These are phyloP conservation scores for Coemansia sp. DNA, from an alignment of 192 early-diverging fungal genomes.

Conservation along the genomic window DNA sequence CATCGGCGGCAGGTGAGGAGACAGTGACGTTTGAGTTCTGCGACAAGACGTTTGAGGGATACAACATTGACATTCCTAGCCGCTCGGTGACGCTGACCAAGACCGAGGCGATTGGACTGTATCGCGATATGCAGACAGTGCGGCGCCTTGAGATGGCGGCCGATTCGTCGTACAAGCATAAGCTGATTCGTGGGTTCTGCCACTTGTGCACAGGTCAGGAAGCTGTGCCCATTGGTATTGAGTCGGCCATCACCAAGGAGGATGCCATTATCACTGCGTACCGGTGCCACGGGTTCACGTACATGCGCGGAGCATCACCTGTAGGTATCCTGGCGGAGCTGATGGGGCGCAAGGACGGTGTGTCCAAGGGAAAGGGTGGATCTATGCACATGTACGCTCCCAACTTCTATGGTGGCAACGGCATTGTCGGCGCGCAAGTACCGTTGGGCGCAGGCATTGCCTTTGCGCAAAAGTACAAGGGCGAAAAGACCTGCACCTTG, in stretches of 20 bases:
- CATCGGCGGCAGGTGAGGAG: constrained; percentile 28
- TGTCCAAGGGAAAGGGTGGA: constrained; percentile 96
- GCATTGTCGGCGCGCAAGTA: constrained; percentile 97
- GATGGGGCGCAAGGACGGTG: constrained; percentile 82
- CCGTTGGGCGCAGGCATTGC: constrained; percentile 84
- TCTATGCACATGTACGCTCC: constrained; percentile 99
- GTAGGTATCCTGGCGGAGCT: constrained; percentile 74
- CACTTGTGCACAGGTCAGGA: constrained; percentile 98
- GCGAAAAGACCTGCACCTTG: constrained; percentile 78
- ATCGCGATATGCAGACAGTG: constrained; percentile 86
- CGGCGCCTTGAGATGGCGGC: constrained; percentile 91
- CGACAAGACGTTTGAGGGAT: constrained; percentile 73
- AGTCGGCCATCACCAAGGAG: constrained; percentile 81
- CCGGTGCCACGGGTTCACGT: constrained; percentile 97
- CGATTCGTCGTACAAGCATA: constrained; percentile 94
- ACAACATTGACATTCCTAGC: constrained; percentile 77
- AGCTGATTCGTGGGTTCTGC: constrained; percentile 97
- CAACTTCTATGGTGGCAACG: constrained; percentile 98
- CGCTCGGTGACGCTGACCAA: constrained; percentile 66
- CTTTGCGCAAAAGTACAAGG: constrained; percentile 91
- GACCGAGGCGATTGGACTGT: constrained; percentile 78
- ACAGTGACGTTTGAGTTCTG: constrained; percentile 71
- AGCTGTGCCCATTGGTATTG: constrained; percentile 93
- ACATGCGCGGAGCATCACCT: constrained; percentile 74
- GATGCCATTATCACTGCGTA: constrained; percentile 98